Conservation (phyloP, 2,329 filamentous ascomycete genomes). For the Phyllosticta citriasiana region DNA sequence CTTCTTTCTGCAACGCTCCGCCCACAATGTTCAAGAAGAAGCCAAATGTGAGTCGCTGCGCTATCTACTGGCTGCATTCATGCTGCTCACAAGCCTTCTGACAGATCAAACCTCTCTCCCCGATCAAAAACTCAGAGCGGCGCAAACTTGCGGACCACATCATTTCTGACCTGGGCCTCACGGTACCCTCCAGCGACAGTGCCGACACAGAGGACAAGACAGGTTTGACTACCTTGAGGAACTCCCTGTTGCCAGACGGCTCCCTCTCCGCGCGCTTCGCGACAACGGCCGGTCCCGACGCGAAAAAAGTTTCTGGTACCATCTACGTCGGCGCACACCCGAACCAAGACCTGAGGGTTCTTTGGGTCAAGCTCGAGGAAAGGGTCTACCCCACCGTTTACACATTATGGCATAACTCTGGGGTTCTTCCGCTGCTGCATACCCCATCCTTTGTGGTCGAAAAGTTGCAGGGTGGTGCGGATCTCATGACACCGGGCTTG, state of each 20-base stretch:
- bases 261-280: slow-evolving; percentile 53
- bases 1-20: not conserved
- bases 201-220: slow-evolving; percentile 34
- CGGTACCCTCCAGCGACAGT: slow-evolving; percentile 31
- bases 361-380: slow-evolving; percentile 56
- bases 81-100: slow-evolving; percentile 2
- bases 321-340: slow-evolving; percentile 52
- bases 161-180: slow-evolving; percentile 50
- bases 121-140: slow-evolving; percentile 57
- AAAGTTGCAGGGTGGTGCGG: slow-evolving; percentile 54
- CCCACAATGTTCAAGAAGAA: slow-evolving; percentile 54
- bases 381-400: slow-evolving; percentile 49
- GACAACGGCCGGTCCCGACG: slow-evolving; percentile 52
- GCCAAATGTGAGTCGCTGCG: slow-evolving; percentile 36
- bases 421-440: slow-evolving; percentile 52
- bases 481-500: slow-evolving; percentile 60
- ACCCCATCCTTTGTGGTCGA: slow-evolving; percentile 52
- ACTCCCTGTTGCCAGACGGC: slow-evolving; percentile 53
- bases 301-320: slow-evolving; percentile 52
- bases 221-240: slow-evolving; percentile 43
- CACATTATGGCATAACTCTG: slow-evolving; percentile 55
- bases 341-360: slow-evolving; percentile 46
- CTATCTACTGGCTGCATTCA: not conserved
- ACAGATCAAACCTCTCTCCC: slow-evolving; percentile 56
- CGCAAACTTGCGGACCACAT: slow-evolving; percentile 58